Evolutionary conservation across 441 rosid species (phyloP).

Genomic region (Metrosideros polymorpha): DNA sequence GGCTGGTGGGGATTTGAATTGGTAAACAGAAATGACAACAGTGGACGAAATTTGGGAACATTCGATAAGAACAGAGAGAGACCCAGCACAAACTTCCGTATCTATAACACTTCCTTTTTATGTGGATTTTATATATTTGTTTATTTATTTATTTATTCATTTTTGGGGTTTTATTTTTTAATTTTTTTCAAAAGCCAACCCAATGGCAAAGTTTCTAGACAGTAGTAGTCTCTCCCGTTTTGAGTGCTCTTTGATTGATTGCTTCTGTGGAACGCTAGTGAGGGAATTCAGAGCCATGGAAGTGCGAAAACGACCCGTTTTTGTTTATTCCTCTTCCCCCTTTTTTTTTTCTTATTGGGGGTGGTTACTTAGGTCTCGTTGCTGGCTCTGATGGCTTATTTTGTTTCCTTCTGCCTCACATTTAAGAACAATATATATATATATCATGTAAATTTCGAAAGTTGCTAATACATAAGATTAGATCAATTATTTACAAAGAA

Average conservation of each 20-base stretch:
- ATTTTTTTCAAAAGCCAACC: background rate
- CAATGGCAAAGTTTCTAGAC: background rate
- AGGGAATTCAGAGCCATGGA: background rate
- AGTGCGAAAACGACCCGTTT: background rate
- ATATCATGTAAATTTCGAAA: background rate
- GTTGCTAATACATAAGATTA: background rate
- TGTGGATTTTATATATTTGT: background rate
- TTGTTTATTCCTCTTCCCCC: background rate
- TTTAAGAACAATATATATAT: background rate
- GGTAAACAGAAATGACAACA: background rate
- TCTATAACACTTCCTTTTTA: background rate
- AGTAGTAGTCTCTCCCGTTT: background rate
- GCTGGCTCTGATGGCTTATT: background rate
- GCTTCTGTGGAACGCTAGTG: background rate
- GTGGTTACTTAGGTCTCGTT: background rate
- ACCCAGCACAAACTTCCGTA: background rate
- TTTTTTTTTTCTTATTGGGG: background rate
- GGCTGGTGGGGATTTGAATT: background rate
- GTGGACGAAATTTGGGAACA: background rate
- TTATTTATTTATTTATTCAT: background rate
- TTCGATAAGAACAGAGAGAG: background rate
- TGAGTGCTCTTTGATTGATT: background rate
- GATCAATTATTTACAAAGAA: background rate
- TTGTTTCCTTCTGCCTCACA: background rate
- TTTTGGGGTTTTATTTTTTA: accelerated